A percentile compares a stretch with the other conserved stretches of the same genome.
Conservation (phyloP, 768 basidiomycete genomes). For the Suillus plorans region DNA sequence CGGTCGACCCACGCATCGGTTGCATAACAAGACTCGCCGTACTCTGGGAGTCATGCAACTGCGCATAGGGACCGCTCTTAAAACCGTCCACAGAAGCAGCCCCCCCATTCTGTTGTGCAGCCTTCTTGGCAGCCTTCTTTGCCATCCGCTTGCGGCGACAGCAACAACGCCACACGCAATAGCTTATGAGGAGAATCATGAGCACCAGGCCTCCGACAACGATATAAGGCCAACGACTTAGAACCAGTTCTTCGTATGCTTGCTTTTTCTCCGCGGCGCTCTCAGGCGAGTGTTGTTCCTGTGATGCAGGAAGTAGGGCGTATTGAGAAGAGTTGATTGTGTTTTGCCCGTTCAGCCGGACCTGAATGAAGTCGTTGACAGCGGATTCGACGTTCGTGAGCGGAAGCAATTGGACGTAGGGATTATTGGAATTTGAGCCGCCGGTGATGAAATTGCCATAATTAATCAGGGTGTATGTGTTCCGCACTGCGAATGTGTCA, state of each 20-base stretch:
- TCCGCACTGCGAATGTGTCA: slow-evolving; percentile 55
- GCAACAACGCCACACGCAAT: slow-evolving; percentile 63
- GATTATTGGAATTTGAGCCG: slow-evolving; percentile 47
- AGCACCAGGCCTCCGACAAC: slow-evolving; percentile 57
- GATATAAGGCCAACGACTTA: slow-evolving; percentile 76
- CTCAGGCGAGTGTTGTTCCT: slow-evolving; percentile 64
- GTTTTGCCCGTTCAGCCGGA: slow-evolving; percentile 60
- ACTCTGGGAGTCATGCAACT: slow-evolving; percentile 26
- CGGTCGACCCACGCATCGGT: slow-evolving; percentile 21
- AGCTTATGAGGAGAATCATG: slow-evolving; percentile 43
- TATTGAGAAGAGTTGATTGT: slow-evolving; percentile 54
- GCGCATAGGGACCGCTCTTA: slow-evolving; percentile 21
- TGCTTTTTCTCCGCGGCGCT: slow-evolving; percentile 66
- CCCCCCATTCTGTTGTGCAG: slow-evolving; percentile 18
- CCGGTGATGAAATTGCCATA: slow-evolving; percentile 67
- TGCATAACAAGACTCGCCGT: slow-evolving; percentile 30
- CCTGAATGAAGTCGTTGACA: slow-evolving; percentile 63
- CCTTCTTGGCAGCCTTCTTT: slow-evolving; percentile 18
- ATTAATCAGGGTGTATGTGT: slow-evolving; percentile 68
- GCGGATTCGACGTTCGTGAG: slow-evolving; percentile 52
- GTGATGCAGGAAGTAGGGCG: slow-evolving; percentile 55
- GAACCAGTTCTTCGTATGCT: slow-evolving; percentile 57
- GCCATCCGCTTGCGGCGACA: slow-evolving; percentile 38
- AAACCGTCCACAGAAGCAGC: slow-evolving; percentile 1
- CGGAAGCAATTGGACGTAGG: slow-evolving; percentile 71